These are phyloP conservation scores for Berberis vulgaris DNA, from an alignment of 164 flowering plant genomes.

Conservation along the genomic window DNA sequence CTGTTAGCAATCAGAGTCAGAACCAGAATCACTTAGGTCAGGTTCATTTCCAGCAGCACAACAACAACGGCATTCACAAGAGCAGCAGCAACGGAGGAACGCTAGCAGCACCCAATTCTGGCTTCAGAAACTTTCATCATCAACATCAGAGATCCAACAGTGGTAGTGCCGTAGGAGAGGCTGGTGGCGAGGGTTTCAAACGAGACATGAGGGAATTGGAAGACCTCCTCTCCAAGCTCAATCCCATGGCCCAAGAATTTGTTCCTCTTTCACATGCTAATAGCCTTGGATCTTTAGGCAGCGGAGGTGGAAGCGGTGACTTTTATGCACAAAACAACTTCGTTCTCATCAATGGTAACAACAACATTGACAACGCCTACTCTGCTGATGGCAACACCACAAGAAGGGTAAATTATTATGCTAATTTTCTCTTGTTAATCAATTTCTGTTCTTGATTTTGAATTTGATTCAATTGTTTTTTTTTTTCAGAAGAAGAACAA, in stretches of 20 bases:
- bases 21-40: no score
- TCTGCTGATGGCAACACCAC: background rate
- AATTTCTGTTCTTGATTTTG: no score
- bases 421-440: background rate
- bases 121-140: no score
- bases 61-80: no score
- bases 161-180: no score
- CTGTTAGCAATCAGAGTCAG: no score
- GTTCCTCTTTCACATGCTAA: background rate
- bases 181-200: background rate
- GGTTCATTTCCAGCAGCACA: no score
- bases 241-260: background rate
- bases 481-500: conserved; percentile 45
- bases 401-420: background rate
- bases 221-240: background rate
- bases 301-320: background rate
- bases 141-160: no score
- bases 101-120: no score
- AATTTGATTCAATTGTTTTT: background rate
- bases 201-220: background rate
- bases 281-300: background rate
- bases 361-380: background rate
- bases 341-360: background rate
- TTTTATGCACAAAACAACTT: background rate
- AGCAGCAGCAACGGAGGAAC: no score